Percentiles rank a stretch among this genome's conserved stretches.
Evolutionary conservation across 176 grass and related monocot genomes (phyloP).

Genomic region (Ensete glaucum): DNA sequence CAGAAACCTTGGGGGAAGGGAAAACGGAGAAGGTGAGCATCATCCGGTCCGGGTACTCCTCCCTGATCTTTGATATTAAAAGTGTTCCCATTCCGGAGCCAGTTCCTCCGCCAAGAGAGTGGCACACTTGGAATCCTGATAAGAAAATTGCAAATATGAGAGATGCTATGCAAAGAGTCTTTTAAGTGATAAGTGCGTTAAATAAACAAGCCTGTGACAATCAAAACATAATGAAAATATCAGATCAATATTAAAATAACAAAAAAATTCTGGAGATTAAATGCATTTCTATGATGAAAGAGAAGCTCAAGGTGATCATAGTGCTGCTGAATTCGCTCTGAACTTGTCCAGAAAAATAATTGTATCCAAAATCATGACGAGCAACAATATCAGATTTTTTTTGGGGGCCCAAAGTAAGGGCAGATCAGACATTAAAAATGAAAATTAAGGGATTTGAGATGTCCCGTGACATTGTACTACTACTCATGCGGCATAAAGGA

Average conservation of each 20-base stretch:
- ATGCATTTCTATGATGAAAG: background rate
- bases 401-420: no score
- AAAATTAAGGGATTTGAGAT: no score
- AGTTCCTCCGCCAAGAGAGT: conserved; percentile 5
- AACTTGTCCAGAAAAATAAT: no score
- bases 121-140: conserved; percentile 4
- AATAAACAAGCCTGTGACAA: background rate
- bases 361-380: no score
- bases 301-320: no score
- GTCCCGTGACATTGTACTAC: no score
- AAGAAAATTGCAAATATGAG: background rate
- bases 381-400: no score
- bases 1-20: conserved; percentile 7
- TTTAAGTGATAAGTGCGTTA: background rate
- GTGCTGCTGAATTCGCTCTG: no score
- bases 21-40: conserved; percentile 7
- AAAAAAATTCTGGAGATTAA: background rate
- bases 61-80: conserved; percentile 7
- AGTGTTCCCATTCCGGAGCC: conserved; percentile 14
- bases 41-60: conserved; percentile 4
- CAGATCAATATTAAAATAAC: background rate
- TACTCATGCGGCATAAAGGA: no score
- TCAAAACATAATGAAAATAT: background rate
- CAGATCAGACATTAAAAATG: no score
- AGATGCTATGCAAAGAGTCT: no score